Evolutionary conservation across 2,329 filamentous ascomycete genomes (phyloP), one percentile per base, ranked within the genome.

Genomic region (Ceratocystis diversiconidia): DNA sequence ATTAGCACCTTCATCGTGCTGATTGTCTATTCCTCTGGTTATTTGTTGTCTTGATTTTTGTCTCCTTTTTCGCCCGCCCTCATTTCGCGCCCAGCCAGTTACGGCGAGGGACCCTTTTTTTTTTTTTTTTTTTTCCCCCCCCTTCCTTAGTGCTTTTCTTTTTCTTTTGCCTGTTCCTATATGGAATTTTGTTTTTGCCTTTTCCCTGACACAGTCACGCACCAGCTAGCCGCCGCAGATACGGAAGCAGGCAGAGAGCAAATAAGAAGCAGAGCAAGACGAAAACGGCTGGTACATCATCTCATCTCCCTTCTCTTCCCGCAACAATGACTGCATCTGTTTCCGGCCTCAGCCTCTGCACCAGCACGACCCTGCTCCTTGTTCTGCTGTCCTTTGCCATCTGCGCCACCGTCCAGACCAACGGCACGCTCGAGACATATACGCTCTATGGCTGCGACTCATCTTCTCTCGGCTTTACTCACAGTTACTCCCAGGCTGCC

Each of bases 371-470:
- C 52, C 52, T 59, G 52, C 25, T 59, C 28, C 12, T 59, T 59
- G 52, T n/a, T 32, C n/a, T 62, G 44, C 44, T 62, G 43, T 30
- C 17, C 3, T 46, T 62, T 1, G n/a, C 46, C 7, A 32, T 19
- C 10, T 32, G 8, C 25, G 12, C 61, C 28, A 55, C 62, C 43
- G 65, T 62, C 55, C 65, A 66, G 62, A 66, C 61, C 41, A 68
- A 66, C 48, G 67, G 67, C 55, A 66, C 64, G 32, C 15, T 69
- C 50, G 22, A 63, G 48, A 68, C 68, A 22, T 69, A 63, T 30
- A 67, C 68, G 6, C 61, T 69, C 32, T 44, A 41, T 15, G 62
- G 61, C 25, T 69, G 68, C 64, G 46, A 63, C 60, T 46, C 62
- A 43, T 62, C 65, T 36, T 65, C 60, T 17, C 52, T 61, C 7